Evolutionary conservation across 1,139 yeast species (phyloP).

Genomic region (Kodamaea suecica): DNA sequence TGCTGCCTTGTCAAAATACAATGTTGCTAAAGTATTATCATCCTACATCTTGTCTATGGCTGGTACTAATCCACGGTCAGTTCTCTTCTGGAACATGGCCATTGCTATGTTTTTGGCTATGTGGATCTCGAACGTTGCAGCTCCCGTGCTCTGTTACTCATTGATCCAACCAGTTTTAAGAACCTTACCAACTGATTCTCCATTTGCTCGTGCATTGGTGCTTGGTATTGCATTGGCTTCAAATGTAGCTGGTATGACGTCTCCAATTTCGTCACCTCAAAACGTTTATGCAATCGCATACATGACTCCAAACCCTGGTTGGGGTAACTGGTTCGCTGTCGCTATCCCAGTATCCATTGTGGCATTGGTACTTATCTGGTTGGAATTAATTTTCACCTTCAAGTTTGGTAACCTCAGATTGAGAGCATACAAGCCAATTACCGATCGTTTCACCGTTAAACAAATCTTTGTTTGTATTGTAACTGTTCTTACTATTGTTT

Average conservation of each 20-base stretch:
- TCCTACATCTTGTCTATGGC: slow-evolving; percentile 77
- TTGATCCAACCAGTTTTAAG: slow-evolving; percentile 85
- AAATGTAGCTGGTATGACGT: slow-evolving; percentile 92
- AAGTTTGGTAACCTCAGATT: slow-evolving; percentile 49
- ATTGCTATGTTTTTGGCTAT: slow-evolving; percentile 83
- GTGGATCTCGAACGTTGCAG: slow-evolving; percentile 97
- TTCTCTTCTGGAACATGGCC: slow-evolving; percentile 75
- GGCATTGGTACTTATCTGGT: slow-evolving; percentile 66
- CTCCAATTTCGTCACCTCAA: slow-evolving; percentile 95
- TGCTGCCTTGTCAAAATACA: slow-evolving; percentile 87
- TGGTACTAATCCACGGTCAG: slow-evolving; percentile 79
- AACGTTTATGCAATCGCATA: slow-evolving; percentile 84
- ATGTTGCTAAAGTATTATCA: slow-evolving; percentile 80
- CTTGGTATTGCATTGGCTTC: slow-evolving; percentile 90
- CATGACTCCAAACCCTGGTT: slow-evolving; percentile 87
- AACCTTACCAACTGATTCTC: slow-evolving; percentile 73
- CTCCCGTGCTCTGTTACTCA: slow-evolving; percentile 88
- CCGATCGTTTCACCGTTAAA: slow-evolving; percentile 66
- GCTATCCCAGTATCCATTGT: slow-evolving; percentile 74
- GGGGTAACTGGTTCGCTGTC: slow-evolving; percentile 92
- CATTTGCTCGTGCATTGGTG: slow-evolving; percentile 78
- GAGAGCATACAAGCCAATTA: slow-evolving; percentile 59
- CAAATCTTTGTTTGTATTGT: slow-evolving; percentile 70
- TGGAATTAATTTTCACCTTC: slow-evolving; percentile 64
- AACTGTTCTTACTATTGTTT: slow-evolving; percentile 64